Evolutionary conservation across 371 early-diverging fungal genomes (phyloP), one percentile per base, ranked within the genome.

Genomic region (Lichtheimia corymbifera): DNA sequence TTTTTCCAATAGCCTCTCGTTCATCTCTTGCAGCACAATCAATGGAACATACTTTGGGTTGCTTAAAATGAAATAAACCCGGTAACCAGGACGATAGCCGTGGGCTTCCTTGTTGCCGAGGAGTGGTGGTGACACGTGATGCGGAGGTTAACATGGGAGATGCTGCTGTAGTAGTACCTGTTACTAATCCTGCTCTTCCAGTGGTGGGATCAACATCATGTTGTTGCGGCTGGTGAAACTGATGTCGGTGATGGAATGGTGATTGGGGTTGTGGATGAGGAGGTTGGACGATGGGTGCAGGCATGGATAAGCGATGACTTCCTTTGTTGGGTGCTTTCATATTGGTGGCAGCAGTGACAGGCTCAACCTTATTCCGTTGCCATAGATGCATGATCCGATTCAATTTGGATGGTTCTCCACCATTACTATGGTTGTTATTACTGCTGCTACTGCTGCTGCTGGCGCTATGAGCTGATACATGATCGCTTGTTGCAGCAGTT

Each of bases 1-100:
- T 61, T 30, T 80, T 80, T 18, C 73, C 75, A 35, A 80, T 63
- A 4, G 80, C 80, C 27, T 80, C 80, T 47, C 70, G 50, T 28
- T 77, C 77, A 53, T 77, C 76, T 58, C 74, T 59, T 27, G 80
- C 80, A 25, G 59, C 52, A 45, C 80, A 80, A 64, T 74, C 73
- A 47, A 80, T 59, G 0, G 80, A 74, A 47, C 77, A 76, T 30
- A 67, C 68, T 55, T 64, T 68, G 4, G 68, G 68, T 30, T 64
- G 64, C 35, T 68, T 68, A 22, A 64, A 68, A 30, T 68, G 61
- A 27, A 68, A 68, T 2, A 68, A 41, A 20, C 64, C 64, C 0
- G 68, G 68, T 9, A 68, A 58, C 68, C 68, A 68, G 2, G 68
- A 68, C 1, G 64, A 57, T 24, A 64, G 25, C 0, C 63, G 63